Base-by-base conservation (phyloP, 331 rosid species). In the Rosa hybrid region DNA sequence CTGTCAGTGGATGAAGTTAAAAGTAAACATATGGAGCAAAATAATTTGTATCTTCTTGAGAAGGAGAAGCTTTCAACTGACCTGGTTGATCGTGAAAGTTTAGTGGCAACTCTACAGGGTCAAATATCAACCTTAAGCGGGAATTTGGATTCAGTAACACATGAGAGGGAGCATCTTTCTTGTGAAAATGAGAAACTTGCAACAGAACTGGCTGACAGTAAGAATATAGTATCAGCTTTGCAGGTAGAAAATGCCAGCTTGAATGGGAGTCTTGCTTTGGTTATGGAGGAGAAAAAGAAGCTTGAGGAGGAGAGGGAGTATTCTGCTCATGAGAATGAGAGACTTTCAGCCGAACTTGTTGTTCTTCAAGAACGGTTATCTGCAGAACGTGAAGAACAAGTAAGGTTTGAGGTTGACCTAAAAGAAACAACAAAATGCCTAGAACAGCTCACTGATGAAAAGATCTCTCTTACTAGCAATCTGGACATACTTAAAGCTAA, bases 361-460 rank as follows among this genome's bases (percentile, higher is more conserved):
- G 82, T 76, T 82, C 78, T 95, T 71, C 89, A 83, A 71, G 90
- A 86, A 81, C 85, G 68, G 64, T 81, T 87, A 60, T 89, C 92
- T 51, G 54, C 75, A 9, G 90, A 91, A 84, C 82, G 83, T 79
- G 90, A 77, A 71, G 91, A 88, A 56, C 86, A 72, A 8, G 81
- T 57, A 82, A 88, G 82, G 87, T 68, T 88, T 77, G 92, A 85
- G 85, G 76, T 64, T 85, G 90, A 91, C 50, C 84, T 89, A 50
- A 84, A 83, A 83, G 91, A 90, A 87, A 80, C 76, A 18, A 74
- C 83, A 57, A 23, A 48, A 59, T 76, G 46, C 79, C 86, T 91
- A 85, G 96, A 89, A 81, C 90, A 91, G 83, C 84, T 92, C 79
- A 83, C 88, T 6, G 77, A 88, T 72, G 97, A 91, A 81, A 95